These are phyloP conservation scores for Zygoascus flipseniorum DNA, from an alignment of 805 yeast species.

Conservation along the genomic window DNA sequence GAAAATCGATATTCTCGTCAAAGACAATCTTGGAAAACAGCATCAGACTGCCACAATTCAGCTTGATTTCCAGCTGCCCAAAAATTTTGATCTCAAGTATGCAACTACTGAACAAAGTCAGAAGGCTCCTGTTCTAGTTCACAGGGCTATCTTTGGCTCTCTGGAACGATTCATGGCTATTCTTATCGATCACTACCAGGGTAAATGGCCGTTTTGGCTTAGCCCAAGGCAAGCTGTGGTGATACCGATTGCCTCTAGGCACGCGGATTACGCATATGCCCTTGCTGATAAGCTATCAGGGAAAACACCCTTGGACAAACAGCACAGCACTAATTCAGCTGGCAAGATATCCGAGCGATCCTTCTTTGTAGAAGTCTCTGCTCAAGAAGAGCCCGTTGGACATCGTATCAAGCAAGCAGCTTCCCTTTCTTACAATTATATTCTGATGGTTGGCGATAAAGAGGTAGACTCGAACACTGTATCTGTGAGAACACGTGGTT, in stretches of 20 bases:
- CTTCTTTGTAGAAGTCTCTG: conserved; percentile 70
- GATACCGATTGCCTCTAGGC: conserved; percentile 68
- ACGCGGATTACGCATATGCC: conserved; percentile 44
- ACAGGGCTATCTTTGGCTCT: conserved; percentile 92
- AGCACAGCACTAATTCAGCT: conserved; percentile 27
- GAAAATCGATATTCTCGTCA: conserved; percentile 77
- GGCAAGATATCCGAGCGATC: conserved; percentile 50
- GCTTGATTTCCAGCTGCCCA: conserved; percentile 89
- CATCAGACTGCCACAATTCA: conserved; percentile 96
- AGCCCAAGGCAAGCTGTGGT: conserved; percentile 85
- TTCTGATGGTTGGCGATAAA: conserved; percentile 80
- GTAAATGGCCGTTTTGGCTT: conserved; percentile 97
- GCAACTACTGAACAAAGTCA: conserved; percentile 27
- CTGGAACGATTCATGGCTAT: conserved; percentile 88
- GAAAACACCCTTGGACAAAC: conserved; percentile 10
- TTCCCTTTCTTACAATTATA: conserved; percentile 62
- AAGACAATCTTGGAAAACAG: conserved; percentile 68
- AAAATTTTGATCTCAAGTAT: conserved; percentile 67
- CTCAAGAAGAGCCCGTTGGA: conserved; percentile 70
- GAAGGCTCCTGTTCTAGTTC: conserved; percentile 85
- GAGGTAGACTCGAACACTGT: conserved; percentile 55
- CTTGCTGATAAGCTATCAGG: conserved; percentile 37
- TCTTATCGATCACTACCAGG: conserved; percentile 79
- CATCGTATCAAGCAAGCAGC: conserved; percentile 73
- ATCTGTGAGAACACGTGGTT: conserved; percentile 54